These are phyloP conservation scores for Isatis lusitanica DNA, from an alignment of 441 rosid genomes.

Conservation along the genomic window DNA sequence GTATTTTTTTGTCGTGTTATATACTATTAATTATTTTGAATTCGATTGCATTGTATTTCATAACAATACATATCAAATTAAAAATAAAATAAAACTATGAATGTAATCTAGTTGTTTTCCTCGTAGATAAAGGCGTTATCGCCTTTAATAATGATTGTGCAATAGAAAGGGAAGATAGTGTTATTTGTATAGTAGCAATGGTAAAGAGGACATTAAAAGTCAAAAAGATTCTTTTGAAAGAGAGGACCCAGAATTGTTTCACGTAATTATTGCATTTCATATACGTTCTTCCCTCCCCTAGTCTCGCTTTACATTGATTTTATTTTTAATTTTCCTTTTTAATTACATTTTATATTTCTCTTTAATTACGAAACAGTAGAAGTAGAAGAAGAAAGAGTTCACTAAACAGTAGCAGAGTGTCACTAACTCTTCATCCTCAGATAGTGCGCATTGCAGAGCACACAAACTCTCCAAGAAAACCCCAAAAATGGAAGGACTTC, in stretches of 20 bases:
- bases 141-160: constrained; percentile 30
- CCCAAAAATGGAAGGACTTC: constrained; percentile 21
- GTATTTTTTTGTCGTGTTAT: not conserved
- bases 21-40: not conserved
- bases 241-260: constrained; percentile 30
- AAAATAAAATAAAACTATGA: not conserved
- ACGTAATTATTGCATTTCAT: constrained; percentile 38
- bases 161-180: constrained; percentile 28
- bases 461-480: constrained; percentile 16
- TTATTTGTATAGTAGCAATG: not conserved
- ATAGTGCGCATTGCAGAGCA: constrained; percentile 30
- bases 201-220: constrained; percentile 30
- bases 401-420: not conserved
- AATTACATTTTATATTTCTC: too few species aligned
- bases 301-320: not conserved
- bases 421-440: constrained; percentile 22
- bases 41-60: not conserved
- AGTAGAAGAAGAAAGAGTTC: constrained; percentile 18
- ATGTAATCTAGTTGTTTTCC: constrained; percentile 23
- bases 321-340: not conserved
- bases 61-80: not conserved
- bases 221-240: constrained; percentile 40
- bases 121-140: constrained; percentile 17
- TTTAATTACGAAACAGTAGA: not conserved
- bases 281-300: constrained; percentile 21